Percentiles rank a stretch among this genome's conserved stretches.
phyloP scores from a whole-genome alignment of 2,329 filamentous ascomycete genomes.

The Cladophialophora exuberans region DNA sequence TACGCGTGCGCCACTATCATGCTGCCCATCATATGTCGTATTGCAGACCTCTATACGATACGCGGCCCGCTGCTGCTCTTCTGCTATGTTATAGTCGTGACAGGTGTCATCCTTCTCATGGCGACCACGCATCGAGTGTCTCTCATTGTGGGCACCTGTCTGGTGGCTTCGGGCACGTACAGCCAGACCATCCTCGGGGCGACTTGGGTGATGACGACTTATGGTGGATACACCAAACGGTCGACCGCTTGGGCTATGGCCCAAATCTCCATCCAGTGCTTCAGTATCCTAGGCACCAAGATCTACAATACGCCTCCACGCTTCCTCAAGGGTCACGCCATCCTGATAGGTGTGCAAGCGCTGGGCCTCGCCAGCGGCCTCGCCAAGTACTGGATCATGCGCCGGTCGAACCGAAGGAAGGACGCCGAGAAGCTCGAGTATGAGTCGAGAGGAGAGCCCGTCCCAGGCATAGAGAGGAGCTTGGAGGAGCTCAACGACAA shows the following conservation, averaged over 20 bases:
- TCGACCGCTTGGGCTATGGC: constrained; percentile 1
- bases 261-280: constrained; percentile 11
- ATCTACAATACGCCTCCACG: constrained; percentile 18
- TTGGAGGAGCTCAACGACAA: constrained; percentile 3
- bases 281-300: constrained; percentile 14
- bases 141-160: constrained; percentile 4
- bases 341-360: constrained; percentile 5
- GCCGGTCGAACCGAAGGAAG: neutral
- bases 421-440: neutral
- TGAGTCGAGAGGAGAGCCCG: neutral
- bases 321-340: constrained; percentile 16
- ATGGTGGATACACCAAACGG: constrained; percentile 17
- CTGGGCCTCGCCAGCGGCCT: neutral
- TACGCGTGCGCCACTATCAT: constrained; percentile 15
- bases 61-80: neutral
- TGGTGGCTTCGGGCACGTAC: constrained; percentile 9
- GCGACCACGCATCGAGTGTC: neutral
- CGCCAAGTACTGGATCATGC: neutral
- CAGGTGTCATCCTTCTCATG: constrained; percentile 11
- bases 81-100: neutral
- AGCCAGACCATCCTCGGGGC: neutral
- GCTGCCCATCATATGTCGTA: neutral
- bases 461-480: neutral
- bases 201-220: constrained; percentile 4
- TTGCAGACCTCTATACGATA: constrained; percentile 8